Evolutionary conservation across 371 early-diverging fungal species (phyloP), one percentile per base, ranked within the genome.

Genomic region (Mortierella sp.): DNA sequence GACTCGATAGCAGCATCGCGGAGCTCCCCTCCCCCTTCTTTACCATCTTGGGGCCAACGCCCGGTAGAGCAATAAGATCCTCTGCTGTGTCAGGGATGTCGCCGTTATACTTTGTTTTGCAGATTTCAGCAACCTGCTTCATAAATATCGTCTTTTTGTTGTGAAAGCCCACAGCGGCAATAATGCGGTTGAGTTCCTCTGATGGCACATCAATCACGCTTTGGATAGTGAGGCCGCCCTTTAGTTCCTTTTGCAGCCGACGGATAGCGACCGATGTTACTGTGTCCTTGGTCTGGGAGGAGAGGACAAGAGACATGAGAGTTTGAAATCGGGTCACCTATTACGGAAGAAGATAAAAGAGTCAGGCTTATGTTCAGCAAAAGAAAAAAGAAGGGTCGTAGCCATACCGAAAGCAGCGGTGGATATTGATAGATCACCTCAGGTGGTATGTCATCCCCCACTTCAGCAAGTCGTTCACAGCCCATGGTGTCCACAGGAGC

Each of bases 31-130:
- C n/a, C n/a, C n/a, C n/a, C n/a, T 34, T 23, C 24, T 24, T 49
- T 72, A 82, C 90, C 96, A 99, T 99, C 72, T 99, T 99, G 2
- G 97, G 97, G 1, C 99, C 98, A n/a, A 99, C 93, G 3, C 99
- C 99, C 0, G 98, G 98, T 46, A 99, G 78, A 38, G 82, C 84
- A 10, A 89, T 80, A 60, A 98, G 70, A 10, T 82, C 94, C 51
- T 94, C 91, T 23, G 95, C 81, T 0, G 89, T 92, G 50, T 86
- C 82, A 2, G 98, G 98, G 45, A 97, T 93, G 69, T 97, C 97
- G 8, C 93, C 91, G 46, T 86, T 76, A 69, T 91, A 92, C 61
- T 89, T 67, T 28, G 91, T 93, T 18, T 81, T 72, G 34, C 93
- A 83, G 10, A 96, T 91, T 38, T 81, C 68, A 0, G 96, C 94